Conservation (phyloP, 2,329 filamentous ascomycete species). For the Domatiomyces globalis region DNA sequence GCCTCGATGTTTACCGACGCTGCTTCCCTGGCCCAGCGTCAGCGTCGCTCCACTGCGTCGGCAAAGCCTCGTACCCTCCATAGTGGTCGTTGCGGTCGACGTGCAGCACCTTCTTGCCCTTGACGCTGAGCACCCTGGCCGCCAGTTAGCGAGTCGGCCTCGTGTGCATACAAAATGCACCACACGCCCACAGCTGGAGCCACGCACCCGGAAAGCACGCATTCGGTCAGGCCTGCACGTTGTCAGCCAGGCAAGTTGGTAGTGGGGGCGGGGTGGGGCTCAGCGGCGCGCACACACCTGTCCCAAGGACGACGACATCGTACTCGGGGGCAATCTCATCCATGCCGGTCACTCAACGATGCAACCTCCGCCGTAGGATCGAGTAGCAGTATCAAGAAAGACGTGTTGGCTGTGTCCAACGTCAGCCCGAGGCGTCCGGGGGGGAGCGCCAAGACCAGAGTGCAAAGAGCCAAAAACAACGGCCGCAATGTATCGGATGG, state of each 20-base stretch:
- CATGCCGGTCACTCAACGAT: conserved; percentile 43
- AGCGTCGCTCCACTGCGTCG: conserved; percentile 15
- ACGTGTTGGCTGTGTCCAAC: not conserved
- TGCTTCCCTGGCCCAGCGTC: conserved; percentile 52
- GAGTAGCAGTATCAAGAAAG: not conserved
- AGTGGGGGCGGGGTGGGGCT: conserved; percentile 17
- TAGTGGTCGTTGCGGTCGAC: conserved; percentile 98
- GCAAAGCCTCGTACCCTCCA: conserved; percentile 58
- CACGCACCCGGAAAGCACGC: conserved; percentile 86
- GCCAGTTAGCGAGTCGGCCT: conserved; percentile 2
- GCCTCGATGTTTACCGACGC: conserved; percentile 94
- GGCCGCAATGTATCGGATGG: too few relatives aligned
- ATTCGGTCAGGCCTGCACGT: conserved; percentile 77
- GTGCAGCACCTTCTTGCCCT: conserved; percentile 97
- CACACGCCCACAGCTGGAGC: not conserved
- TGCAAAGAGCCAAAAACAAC: too few relatives aligned
- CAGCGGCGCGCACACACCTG: conserved; percentile 48
- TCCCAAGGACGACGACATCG: conserved; percentile 97
- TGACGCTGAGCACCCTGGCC: conserved; percentile 78
- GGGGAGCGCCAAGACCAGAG: not conserved
- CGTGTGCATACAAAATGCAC: not conserved
- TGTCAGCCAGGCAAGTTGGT: conserved; percentile 20
- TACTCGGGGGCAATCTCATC: conserved; percentile 98
- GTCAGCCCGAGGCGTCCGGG: not conserved
- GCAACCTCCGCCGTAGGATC: not conserved